These are phyloP conservation scores for Rhizopogon rudus DNA, from an alignment of 768 basidiomycete species.

Conservation along the genomic window DNA sequence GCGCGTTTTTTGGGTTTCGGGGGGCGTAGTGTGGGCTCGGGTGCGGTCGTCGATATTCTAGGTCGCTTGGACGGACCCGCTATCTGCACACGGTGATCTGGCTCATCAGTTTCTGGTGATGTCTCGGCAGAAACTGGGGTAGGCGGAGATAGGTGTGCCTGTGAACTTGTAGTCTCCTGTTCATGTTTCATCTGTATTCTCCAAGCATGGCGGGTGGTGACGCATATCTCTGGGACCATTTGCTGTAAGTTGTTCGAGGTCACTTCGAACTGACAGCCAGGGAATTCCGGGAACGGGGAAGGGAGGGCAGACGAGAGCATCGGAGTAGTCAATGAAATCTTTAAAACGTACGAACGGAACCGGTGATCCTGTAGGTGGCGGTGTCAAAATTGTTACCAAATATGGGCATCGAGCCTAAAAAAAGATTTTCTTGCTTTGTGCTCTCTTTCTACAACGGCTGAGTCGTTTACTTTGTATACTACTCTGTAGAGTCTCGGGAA, in stretches of 20 bases:
- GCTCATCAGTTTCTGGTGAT: conserved; percentile 20
- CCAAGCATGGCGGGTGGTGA: conserved; percentile 26
- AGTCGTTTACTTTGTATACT: no score
- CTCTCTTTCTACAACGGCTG: no score
- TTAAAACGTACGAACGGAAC: conserved; percentile 1
- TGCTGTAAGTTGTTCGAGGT: neutral
- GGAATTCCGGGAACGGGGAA: neutral
- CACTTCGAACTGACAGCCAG: neutral
- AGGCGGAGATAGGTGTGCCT: neutral
- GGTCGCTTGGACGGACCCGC: conserved; percentile 1
- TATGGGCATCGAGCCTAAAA: no score
- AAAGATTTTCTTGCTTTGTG: no score
- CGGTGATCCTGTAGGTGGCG: neutral
- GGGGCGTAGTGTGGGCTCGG: conserved; percentile 4
- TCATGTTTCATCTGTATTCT: conserved; percentile 15
- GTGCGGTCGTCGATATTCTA: neutral
- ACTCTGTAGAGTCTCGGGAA: no score
- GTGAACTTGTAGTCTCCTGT: conserved; percentile 1
- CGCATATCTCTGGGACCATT: conserved; percentile 16
- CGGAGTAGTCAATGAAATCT: neutral
- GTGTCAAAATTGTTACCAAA: neutral
- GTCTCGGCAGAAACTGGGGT: conserved; percentile 8
- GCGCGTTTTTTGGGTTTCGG: conserved; percentile 23
- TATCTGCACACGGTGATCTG: conserved; percentile 10
- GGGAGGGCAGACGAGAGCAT: conserved; percentile 1